These are phyloP conservation scores for Scopulariopsis brevicaulis DNA, from an alignment of 2,329 filamentous ascomycete genomes.

Conservation along the genomic window DNA sequence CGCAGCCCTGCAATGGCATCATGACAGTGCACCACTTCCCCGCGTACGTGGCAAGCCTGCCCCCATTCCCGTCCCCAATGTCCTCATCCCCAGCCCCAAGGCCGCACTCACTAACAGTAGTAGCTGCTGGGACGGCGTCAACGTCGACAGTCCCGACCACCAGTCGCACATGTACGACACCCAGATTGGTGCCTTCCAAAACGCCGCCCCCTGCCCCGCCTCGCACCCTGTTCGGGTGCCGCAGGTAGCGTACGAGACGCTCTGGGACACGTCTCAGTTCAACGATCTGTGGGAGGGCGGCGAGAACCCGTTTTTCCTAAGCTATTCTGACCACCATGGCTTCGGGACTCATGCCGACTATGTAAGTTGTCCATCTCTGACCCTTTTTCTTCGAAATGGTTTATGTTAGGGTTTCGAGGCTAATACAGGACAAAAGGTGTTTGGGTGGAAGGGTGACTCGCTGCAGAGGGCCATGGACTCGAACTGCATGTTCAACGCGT, in stretches of 20 bases:
- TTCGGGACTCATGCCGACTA: conserved; percentile 27
- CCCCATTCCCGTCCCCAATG: conserved; percentile 27
- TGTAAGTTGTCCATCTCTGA: conserved; percentile 10
- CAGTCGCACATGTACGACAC: conserved; percentile 35
- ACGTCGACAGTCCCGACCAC: conserved; percentile 42
- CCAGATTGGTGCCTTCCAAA: conserved; percentile 14
- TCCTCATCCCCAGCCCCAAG: not conserved
- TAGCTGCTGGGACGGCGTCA: conserved; percentile 49
- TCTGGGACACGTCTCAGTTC: conserved; percentile 26
- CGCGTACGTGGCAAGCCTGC: conserved; percentile 19
- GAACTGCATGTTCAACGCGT: conserved; percentile 44
- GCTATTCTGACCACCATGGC: conserved; percentile 18
- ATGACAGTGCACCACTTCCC: conserved; percentile 40
- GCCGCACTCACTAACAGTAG: conserved; percentile 14
- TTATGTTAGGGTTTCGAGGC: no score
- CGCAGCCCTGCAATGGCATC: conserved; percentile 33
- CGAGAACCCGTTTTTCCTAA: conserved; percentile 15
- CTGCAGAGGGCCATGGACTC: conserved; percentile 16
- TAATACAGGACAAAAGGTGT: conserved; percentile 6
- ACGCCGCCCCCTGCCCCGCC: conserved; percentile 19
- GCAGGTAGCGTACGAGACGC: conserved; percentile 27
- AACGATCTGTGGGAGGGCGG: conserved; percentile 18
- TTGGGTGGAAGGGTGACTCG: conserved; percentile 22
- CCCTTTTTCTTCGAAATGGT: no score
- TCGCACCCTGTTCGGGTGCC: conserved; percentile 26